Evolutionary conservation across 1,284 basidiomycete genomes (phyloP).

Genomic region (Pisolithus thermaeus): DNA sequence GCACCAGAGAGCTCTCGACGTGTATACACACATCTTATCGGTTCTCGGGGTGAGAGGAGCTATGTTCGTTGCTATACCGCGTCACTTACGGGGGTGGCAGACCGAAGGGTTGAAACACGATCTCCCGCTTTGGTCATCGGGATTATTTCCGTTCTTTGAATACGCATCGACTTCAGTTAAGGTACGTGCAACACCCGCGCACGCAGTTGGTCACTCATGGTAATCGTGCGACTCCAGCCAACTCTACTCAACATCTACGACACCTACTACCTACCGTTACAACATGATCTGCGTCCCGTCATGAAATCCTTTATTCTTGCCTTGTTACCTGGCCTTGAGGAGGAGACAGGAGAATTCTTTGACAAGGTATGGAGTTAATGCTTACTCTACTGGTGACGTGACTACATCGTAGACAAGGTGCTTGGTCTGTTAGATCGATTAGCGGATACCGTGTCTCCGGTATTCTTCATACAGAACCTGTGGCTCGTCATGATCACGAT

Average conservation of each 20-base stretch:
- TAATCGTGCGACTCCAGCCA: slow-evolving; percentile 44
- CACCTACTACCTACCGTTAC: slow-evolving; percentile 85
- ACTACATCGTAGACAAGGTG: slow-evolving; percentile 47
- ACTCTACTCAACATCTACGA: slow-evolving; percentile 84
- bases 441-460: slow-evolving; percentile 73
- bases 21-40: slow-evolving; percentile 87
- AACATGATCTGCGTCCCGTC: slow-evolving; percentile 76
- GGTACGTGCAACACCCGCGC: slow-evolving; percentile 35
- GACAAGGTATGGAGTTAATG: slow-evolving; percentile 63
- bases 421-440: slow-evolving; percentile 76
- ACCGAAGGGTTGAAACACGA: slow-evolving; percentile 85
- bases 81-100: slow-evolving; percentile 36
- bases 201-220: not conserved
- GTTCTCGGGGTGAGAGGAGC: slow-evolving; percentile 73
- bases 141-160: slow-evolving; percentile 97
- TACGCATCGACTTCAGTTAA: slow-evolving; percentile 95
- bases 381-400: slow-evolving; percentile 2
- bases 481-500: slow-evolving; percentile 92
- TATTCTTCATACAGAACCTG: slow-evolving; percentile 93
- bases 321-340: slow-evolving; percentile 89
- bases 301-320: slow-evolving; percentile 94
- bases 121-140: slow-evolving; percentile 91
- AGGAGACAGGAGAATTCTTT: slow-evolving; percentile 95
- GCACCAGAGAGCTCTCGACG: slow-evolving; percentile 93
- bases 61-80: not conserved